Conservation (phyloP, 768 basidiomycete species). For the Boletus pseudopeckii region DNA sequence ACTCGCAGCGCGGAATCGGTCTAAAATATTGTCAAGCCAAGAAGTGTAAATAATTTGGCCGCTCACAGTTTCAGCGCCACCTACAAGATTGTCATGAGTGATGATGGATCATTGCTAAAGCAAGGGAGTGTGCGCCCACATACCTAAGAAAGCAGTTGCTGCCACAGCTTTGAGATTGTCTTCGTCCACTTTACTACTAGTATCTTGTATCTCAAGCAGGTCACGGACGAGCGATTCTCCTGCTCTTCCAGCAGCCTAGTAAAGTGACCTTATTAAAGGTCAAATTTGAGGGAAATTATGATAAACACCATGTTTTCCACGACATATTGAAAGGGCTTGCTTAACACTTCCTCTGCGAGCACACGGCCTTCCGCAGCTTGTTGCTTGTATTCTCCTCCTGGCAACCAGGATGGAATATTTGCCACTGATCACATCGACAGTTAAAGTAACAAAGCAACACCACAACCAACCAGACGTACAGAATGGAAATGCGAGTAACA, state of each 20-base stretch:
- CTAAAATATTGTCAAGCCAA: constrained; percentile 7
- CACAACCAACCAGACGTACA: constrained; percentile 11
- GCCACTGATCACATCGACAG: constrained; percentile 8
- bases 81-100: constrained; percentile 11
- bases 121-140: not conserved
- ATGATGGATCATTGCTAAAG: not conserved
- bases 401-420: constrained; percentile 34
- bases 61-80: constrained; percentile 28
- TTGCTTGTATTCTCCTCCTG: constrained; percentile 28
- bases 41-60: not conserved
- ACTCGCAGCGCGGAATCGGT: constrained; percentile 11
- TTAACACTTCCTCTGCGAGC: constrained; percentile 22
- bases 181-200: constrained; percentile 1
- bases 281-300: not conserved
- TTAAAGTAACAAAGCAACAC: not conserved
- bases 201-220: constrained; percentile 6
- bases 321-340: constrained; percentile 22
- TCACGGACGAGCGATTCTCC: constrained; percentile 20
- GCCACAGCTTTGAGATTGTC: constrained; percentile 23
- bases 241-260: constrained; percentile 20
- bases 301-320: constrained; percentile 20
- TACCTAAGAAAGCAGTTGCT: constrained; percentile 22
- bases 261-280: not conserved
- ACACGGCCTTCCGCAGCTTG: constrained; percentile 15
- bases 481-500: constrained; percentile 25